Base-by-base conservation (phyloP, 2,329 filamentous ascomycete species). In the Penicillium sp. region DNA sequence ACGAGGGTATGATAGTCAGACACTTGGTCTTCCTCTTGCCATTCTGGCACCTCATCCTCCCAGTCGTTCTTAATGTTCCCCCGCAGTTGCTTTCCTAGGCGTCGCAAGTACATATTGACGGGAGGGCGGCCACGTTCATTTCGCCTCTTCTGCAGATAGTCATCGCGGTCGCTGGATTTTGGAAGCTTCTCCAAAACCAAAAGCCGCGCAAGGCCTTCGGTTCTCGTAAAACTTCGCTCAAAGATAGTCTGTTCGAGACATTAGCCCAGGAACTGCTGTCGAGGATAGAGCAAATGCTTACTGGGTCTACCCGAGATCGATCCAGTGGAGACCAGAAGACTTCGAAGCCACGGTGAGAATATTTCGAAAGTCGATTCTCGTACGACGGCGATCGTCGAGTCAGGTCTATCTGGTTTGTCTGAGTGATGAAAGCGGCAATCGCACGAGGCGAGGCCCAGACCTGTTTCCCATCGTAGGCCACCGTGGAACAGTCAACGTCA, bases 281-380 rank as follows among this genome's bases (percentile, higher is more conserved):
- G n/a, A n/a, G n/a, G n/a, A n/a, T n/a, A n/a, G n/a, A n/a, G n/a
- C n/a, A n/a, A n/a, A n/a, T n/a, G n/a, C n/a, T 47, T 45, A 65
- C 62, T 9, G 88, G 88, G 53, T 94, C 87, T 38, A 94, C 71
- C 8, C 79, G 77, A n/a, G 78, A 78, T 13, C 87, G 79, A 47
- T 93, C 83, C 10, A 94, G 72, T 7, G 80, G 73, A 1, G 83
- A 76, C 81, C 86, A 94, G 60, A 86, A 84, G 0, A 91, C 79
- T 63, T 94, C 88, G 50, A 94, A 94, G 11, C 87, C 86, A 29
- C 87, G 75, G 57, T 86, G 86, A 10, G 84, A 86, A 62, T 94
- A 91, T 62, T 94, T 94, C 11, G 86, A 87, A 9, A 94, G 74
- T 7, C 88, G 81, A 51, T 87, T 94, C 58, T 94, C 88, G 53